These are phyloP conservation scores for Musa itinerans DNA, from an alignment of 176 grass and related monocot species.

Conservation along the genomic window DNA sequence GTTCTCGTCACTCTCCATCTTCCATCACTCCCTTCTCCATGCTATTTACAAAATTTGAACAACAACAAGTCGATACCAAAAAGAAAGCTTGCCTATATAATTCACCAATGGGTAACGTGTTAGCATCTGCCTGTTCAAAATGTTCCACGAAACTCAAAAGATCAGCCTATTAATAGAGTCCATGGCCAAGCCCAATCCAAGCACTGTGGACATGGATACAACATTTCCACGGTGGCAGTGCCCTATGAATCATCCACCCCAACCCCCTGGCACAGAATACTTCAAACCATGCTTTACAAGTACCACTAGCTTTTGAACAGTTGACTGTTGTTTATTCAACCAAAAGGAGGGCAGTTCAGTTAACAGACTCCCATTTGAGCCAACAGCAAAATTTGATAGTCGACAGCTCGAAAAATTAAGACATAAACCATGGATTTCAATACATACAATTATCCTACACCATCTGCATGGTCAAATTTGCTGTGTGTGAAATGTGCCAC, in stretches of 20 bases:
- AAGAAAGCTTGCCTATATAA: too few species aligned
- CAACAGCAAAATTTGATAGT: neutral
- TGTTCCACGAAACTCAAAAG: too few species aligned
- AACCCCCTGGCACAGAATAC: neutral
- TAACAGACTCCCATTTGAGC: neutral
- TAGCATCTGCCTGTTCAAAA: too few species aligned
- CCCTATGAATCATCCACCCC: neutral
- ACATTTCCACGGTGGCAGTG: too few species aligned
- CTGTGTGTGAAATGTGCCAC: neutral
- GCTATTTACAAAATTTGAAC: too few species aligned
- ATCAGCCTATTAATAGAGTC: too few species aligned
- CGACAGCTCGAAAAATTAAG: neutral
- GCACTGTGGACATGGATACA: too few species aligned
- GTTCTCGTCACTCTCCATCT: too few species aligned
- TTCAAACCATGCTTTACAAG: neutral
- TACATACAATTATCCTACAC: neutral
- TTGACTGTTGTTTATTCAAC: neutral
- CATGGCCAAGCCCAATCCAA: too few species aligned
- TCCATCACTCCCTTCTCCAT: too few species aligned
- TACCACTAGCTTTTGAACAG: neutral
- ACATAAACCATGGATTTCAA: neutral
- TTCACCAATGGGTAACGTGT: too few species aligned
- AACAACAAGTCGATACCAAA: too few species aligned
- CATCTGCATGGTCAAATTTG: neutral
- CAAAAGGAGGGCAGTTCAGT: neutral